A percentile compares a stretch with the other conserved stretches of the same genome.
Conservation (phyloP, 2,329 filamentous ascomycete genomes). For the Aquanectria penicillioides region DNA sequence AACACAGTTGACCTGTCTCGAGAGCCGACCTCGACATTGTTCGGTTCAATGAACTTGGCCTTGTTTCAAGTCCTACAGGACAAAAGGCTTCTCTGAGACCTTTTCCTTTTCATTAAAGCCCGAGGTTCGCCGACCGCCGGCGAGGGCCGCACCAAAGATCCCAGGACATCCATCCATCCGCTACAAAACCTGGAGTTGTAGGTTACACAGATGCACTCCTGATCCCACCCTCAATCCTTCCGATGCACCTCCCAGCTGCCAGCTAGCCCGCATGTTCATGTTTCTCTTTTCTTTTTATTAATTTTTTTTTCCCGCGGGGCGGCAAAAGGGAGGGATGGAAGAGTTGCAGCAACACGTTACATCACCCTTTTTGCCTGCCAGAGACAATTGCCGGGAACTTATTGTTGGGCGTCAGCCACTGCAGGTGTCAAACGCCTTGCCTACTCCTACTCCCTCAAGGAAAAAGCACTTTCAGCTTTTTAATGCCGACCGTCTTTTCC, state of each 20-base stretch:
- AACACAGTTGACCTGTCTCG: too few species aligned
- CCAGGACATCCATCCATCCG: neutral
- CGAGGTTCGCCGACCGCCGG: conserved; percentile 16
- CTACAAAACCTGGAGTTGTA: conserved; percentile 1
- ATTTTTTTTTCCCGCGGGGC: neutral
- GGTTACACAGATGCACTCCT: conserved; percentile 20
- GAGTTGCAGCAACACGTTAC: conserved; percentile 18
- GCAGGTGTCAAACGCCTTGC: neutral
- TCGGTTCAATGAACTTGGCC: neutral
- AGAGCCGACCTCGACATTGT: too few species aligned
- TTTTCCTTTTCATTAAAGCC: neutral
- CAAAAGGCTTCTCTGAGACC: neutral
- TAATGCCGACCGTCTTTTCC: conserved; percentile 5
- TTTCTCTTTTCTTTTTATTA: conserved; percentile 3
- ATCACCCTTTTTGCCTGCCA: conserved; percentile 3
- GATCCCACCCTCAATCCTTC: conserved; percentile 8
- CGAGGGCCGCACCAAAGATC: neutral
- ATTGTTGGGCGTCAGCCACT: conserved; percentile 14
- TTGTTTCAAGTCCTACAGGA: neutral
- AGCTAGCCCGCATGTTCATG: conserved; percentile 19
- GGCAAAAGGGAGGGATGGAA: neutral
- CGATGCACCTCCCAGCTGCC: conserved; percentile 8
- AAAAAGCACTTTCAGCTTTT: neutral
- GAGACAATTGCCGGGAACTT: conserved; percentile 9
- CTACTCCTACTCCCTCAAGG: neutral